Conservation (phyloP, 163 green algal genomes). For the Chlorella variabilis region DNA sequence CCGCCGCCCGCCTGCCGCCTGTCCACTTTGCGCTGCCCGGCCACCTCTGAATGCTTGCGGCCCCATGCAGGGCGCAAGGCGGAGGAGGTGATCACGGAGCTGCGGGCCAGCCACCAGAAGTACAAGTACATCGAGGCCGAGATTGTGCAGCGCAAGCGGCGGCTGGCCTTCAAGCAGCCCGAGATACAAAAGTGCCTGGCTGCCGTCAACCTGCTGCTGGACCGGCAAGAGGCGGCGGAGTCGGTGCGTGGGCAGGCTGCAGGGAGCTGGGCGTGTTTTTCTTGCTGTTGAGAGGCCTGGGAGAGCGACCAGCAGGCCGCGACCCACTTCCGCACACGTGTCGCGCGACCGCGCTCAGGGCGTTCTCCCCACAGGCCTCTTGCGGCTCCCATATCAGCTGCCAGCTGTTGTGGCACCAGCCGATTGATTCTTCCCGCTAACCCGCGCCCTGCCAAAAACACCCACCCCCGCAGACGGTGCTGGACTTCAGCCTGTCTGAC, state of each 20-base stretch:
- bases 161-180: constrained; percentile 78
- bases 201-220: constrained; percentile 75
- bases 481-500: constrained; percentile 88
- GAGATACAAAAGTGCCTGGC: constrained; percentile 84
- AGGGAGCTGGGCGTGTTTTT: too few relatives aligned
- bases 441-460: too few relatives aligned
- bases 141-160: constrained; percentile 70
- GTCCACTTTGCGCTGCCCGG: neutral
- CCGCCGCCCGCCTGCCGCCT: neutral
- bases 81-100: constrained; percentile 73
- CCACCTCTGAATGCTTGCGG: neutral
- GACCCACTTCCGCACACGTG: too few relatives aligned
- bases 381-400: too few relatives aligned
- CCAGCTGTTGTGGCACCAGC: too few relatives aligned
- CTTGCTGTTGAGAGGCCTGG: too few relatives aligned
- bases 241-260: constrained; percentile 31
- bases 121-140: constrained; percentile 81
- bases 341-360: too few relatives aligned
- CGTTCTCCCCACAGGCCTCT: too few relatives aligned
- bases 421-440: too few relatives aligned
- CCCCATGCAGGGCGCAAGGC: constrained; percentile 43
- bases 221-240: constrained; percentile 52
- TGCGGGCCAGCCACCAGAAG: constrained; percentile 68
- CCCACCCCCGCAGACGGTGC: constrained; percentile 37
- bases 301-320: too few relatives aligned